Conservation (phyloP, 306 rosid genomes). For the Carpinus fangiana region DNA sequence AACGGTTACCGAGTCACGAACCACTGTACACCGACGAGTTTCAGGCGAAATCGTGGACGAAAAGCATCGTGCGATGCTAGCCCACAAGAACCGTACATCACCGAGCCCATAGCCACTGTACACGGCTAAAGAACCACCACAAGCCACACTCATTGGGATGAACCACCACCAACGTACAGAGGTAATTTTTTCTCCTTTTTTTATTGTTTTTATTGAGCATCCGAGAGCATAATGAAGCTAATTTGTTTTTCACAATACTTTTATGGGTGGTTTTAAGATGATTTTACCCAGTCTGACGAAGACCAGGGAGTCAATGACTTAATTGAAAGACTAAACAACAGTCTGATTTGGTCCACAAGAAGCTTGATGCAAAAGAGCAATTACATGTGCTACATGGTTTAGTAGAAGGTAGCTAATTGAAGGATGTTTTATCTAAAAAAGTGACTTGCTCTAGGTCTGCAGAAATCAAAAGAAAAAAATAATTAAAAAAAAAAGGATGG, state of each 20-base stretch:
- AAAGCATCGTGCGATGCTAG: too few relatives aligned
- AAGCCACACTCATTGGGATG: too few relatives aligned
- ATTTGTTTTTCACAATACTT: constrained; percentile 27
- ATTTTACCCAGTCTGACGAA: constrained; percentile 59
- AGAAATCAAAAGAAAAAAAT: neutral
- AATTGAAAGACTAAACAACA: constrained; percentile 32
- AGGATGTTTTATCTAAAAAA: constrained; percentile 29
- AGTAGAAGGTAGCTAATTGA: constrained; percentile 25
- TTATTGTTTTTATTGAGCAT: neutral
- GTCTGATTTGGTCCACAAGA: constrained; percentile 28
- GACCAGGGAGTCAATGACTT: constrained; percentile 47
- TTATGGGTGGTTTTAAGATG: constrained; percentile 59
- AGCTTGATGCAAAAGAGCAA: constrained; percentile 36
- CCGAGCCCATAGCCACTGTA: too few relatives aligned
- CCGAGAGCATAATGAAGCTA: constrained; percentile 20
- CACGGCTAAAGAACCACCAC: too few relatives aligned
- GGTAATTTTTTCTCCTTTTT: too few relatives aligned
- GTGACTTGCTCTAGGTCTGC: constrained; percentile 27
- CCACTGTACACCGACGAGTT: too few relatives aligned
- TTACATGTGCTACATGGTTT: constrained; percentile 38
- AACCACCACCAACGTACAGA: too few relatives aligned
- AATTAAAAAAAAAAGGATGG: too few relatives aligned
- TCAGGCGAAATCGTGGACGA: too few relatives aligned
- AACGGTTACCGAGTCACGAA: too few relatives aligned
- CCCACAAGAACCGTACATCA: too few relatives aligned